Conservation (phyloP, 2,329 filamentous ascomycete species). For the Rhexocercosporidium sp. region DNA sequence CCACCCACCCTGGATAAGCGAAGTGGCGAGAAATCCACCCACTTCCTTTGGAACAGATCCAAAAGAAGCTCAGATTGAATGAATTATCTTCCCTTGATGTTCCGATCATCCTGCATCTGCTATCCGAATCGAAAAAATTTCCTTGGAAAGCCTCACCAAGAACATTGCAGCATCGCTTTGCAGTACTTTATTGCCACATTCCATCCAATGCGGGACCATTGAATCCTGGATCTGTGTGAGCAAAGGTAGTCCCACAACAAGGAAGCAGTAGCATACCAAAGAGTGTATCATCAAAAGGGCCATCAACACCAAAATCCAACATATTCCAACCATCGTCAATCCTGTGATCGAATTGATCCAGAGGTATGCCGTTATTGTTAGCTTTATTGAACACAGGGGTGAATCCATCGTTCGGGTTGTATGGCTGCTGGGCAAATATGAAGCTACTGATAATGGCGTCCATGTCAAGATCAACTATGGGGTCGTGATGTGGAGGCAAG, state of each 20-base stretch:
- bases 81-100: too few species aligned
- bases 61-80: too few species aligned
- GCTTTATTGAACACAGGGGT: too few species aligned
- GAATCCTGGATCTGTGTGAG: background rate
- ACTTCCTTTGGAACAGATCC: too few species aligned
- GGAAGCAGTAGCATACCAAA: slow-evolving; percentile 6
- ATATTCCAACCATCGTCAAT: background rate
- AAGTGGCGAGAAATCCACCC: too few species aligned
- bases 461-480: background rate
- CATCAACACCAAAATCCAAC: background rate
- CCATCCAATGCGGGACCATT: slow-evolving; percentile 21
- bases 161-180: background rate
- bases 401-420: background rate
- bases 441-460: background rate
- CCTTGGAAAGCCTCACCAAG: too few species aligned
- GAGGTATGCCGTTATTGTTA: too few species aligned
- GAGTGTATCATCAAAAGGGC: slow-evolving; percentile 15
- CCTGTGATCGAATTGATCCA: background rate
- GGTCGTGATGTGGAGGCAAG: background rate
- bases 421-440: background rate
- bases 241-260: too few species aligned
- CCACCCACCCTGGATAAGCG: too few species aligned
- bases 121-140: too few species aligned
- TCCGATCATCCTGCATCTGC: too few species aligned
- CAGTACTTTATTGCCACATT: background rate